Percentiles rank a stretch among this genome's conserved stretches.
Evolutionary conservation across 495 filamentous ascomycete species (phyloP).

Genomic region (Astrothelium macrocarpum): DNA sequence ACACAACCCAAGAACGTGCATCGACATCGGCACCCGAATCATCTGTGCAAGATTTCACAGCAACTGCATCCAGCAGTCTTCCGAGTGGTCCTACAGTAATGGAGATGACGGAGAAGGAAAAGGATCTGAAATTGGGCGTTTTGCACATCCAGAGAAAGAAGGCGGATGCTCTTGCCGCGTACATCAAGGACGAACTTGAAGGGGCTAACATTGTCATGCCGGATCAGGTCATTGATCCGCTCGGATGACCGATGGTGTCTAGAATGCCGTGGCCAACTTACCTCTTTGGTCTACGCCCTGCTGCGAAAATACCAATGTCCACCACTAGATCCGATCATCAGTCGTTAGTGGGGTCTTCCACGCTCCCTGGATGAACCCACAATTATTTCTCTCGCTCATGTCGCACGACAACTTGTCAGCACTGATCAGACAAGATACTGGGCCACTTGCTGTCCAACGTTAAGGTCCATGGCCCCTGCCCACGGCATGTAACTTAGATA

Average conservation of each 20-base stretch:
- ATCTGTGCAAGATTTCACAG: background rate
- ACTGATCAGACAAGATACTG: background rate
- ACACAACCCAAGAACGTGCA: slow-evolving; percentile 8
- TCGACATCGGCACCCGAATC: slow-evolving; percentile 12
- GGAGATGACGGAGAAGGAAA: slow-evolving; percentile 19
- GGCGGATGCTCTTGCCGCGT: slow-evolving; percentile 30
- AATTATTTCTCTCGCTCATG: too few relatives aligned
- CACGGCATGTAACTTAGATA: background rate
- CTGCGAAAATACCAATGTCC: background rate
- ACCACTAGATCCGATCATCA: background rate
- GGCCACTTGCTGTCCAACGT: background rate
- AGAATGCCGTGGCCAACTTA: background rate
- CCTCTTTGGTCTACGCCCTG: background rate
- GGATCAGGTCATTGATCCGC: slow-evolving; percentile 16
- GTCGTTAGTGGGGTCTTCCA: too few relatives aligned
- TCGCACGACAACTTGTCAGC: too few relatives aligned
- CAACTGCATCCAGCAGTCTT: slow-evolving; percentile 9
- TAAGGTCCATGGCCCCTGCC: background rate
- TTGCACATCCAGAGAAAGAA: slow-evolving; percentile 34
- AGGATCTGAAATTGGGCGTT: slow-evolving; percentile 24
- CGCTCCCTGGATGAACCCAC: too few relatives aligned
- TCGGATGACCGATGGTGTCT: background rate
- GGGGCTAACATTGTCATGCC: slow-evolving; percentile 32
- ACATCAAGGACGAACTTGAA: slow-evolving; percentile 26
- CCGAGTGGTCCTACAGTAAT: background rate